Percentiles rank a stretch among this genome's conserved stretches.
These are phyloP conservation scores for Pichia sp. DNA, from an alignment of 1,139 yeast genomes.

Conservation along the genomic window DNA sequence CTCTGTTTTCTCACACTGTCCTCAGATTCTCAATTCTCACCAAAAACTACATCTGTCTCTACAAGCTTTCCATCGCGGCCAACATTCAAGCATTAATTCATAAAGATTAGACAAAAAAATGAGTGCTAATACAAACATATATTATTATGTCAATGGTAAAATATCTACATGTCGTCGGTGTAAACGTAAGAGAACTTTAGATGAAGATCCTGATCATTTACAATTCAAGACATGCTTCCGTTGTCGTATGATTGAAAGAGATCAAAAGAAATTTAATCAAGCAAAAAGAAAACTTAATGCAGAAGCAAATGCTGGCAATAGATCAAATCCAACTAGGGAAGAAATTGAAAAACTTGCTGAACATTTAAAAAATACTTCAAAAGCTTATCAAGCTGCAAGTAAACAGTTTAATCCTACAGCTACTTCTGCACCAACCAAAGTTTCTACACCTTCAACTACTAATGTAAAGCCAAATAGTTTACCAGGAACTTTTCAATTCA, in stretches of 20 bases:
- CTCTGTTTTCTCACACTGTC: no score
- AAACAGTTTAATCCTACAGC: constrained; percentile 16
- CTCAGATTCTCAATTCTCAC: background rate
- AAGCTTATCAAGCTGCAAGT: constrained; percentile 10
- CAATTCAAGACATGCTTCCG: constrained; percentile 57
- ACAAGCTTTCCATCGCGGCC: background rate
- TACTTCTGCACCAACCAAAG: constrained; percentile 13
- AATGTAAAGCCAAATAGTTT: background rate
- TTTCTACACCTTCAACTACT: constrained; percentile 3
- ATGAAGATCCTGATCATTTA: constrained; percentile 53
- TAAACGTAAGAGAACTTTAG: constrained; percentile 51
- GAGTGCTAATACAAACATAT: constrained; percentile 13
- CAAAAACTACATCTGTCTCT: background rate
- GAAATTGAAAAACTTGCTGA: constrained; percentile 19
- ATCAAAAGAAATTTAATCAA: constrained; percentile 34
- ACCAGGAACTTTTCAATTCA: constrained; percentile 13
- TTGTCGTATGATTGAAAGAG: constrained; percentile 50
- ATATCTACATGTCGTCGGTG: constrained; percentile 47
- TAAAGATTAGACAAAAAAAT: background rate
- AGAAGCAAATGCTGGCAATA: constrained; percentile 13
- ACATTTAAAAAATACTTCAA: constrained; percentile 14
- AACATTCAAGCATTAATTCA: background rate
- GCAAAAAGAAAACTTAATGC: constrained; percentile 18
- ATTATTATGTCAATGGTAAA: constrained; percentile 26
- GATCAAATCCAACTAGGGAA: constrained; percentile 16